Evolutionary conservation across 306 rosid species (phyloP), one percentile per base, ranked within the genome.

Genomic region (Macrotyloma uniflorum): DNA sequence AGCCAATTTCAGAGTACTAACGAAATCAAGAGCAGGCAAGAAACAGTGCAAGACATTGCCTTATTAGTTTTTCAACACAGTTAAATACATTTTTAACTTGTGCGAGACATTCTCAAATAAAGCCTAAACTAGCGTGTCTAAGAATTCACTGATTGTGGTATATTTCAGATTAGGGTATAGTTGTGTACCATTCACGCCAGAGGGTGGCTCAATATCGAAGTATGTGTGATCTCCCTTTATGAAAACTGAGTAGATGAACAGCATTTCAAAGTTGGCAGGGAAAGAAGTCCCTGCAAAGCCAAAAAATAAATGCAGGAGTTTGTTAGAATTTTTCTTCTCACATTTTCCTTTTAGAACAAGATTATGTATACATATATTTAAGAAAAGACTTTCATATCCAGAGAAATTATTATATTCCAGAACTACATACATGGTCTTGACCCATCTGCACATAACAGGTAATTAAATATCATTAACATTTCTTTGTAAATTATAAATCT

Each of bases 141-240:
- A 67, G 82, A 83, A 87, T 79, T 88, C 90, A 58, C 86, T 86
- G 59, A 93, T 43, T 47, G 98, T 89, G 6, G 90, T 85, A 61
- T 87, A 86, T 64, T 83, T 87, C 83, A 87, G 79, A 11, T 87
- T 81, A 30, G 97, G 96, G 72, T 88, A 90, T 36, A 91, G 85
- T 78, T 88, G 83, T 10, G 88, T 78, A 16, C 96, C 98, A 3
- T 90, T 83, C 5, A 83, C 92, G 24, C 93, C 93, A 43, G 80
- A 77, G 3, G 89, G 76, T 22, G 87, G 18, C 59, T 90, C 87
- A 0, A 91, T 86, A 19, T 87, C 89, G 16, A 90, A 93, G 87
- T 87, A 86, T 5, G 91, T 91, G 13, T 93, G 98, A 86, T 93
- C 96, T n/a, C 97, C 96, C 70, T 88, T 90, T 30, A 93, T 36